Base-by-base conservation (phyloP, 352 stramenopile species). In the Globisporangium cystogenes region DNA sequence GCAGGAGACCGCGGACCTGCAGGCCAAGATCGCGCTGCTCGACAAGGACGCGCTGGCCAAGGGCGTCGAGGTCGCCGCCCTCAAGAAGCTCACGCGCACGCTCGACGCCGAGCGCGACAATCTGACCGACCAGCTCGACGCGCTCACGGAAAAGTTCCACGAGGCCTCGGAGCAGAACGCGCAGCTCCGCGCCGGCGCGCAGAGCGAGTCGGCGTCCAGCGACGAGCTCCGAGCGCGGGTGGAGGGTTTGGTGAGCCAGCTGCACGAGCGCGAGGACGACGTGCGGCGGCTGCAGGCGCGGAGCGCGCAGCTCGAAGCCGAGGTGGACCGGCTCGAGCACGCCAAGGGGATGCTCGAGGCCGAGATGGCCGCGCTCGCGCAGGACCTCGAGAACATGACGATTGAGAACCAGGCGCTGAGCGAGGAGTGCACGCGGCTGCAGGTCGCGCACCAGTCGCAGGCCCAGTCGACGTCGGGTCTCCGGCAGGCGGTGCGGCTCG, bases 361-460 rank as follows among this genome's bases (percentile, higher is more conserved):
- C 0, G 83, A 94, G 51, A 55, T 84, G 35, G 58, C 67, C 3
- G 83, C 83, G 29, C 68, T 94, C 1, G 60, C 69, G 11, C 81
- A 91, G 60, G 83, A 94, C 51, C 60, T 94, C 35, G 81, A 94
- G 49, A 91, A 94, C 55, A 94, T 94, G 83, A 94, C 81, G 11
- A 65, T 92, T 21, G 83, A 94, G 40, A 94, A 94, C 47, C 83
- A 94, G 51, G 76, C 76, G 24, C 68, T 94, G n/a, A 89, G 74
- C 46, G 81, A 91, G 58, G 83, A 94, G 37, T 92, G 81, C 47
- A 74, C 65, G 7, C 67, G 77, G 0, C 55, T 92, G 18, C 79
- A 91, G 65, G 72, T 64, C 40, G 57, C 68, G 3, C 63, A 85
- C 3, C 71, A 85, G 10, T 74, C 67, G 2, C 68, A 71, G 39